Conservation (phyloP, 2,329 filamentous ascomycete species). For the Metarhizium robertsii region DNA sequence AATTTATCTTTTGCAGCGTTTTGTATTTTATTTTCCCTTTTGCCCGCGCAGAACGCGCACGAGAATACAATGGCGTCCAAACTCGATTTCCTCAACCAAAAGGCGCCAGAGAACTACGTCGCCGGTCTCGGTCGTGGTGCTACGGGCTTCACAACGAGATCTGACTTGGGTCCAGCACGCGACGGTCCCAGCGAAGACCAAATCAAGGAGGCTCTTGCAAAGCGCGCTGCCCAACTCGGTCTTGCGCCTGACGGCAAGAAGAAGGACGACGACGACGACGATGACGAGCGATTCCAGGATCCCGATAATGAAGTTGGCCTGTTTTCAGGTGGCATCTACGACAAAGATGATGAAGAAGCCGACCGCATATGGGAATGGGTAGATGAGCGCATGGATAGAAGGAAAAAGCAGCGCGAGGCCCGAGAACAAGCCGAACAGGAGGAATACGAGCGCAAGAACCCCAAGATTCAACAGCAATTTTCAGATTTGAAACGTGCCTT, state of each 20-base stretch:
- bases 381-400: slow-evolving; percentile 92
- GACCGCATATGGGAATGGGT: slow-evolving; percentile 93
- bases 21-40: not conserved
- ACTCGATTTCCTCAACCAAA: slow-evolving; percentile 81
- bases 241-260: slow-evolving; percentile 58
- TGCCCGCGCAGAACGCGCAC: slow-evolving; percentile 4
- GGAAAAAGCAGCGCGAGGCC: slow-evolving; percentile 86
- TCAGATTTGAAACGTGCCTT: slow-evolving; percentile 89
- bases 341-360: slow-evolving; percentile 95
- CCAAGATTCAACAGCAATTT: slow-evolving; percentile 97
- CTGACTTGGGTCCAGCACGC: slow-evolving; percentile 87
- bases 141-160: slow-evolving; percentile 95
- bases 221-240: slow-evolving; percentile 80
- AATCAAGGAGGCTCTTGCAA: slow-evolving; percentile 94
- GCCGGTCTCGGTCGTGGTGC: slow-evolving; percentile 95
- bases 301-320: slow-evolving; percentile 95
- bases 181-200: slow-evolving; percentile 96
- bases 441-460: slow-evolving; percentile 94
- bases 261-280: slow-evolving; percentile 63
- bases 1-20: not conserved
- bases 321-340: slow-evolving; percentile 91
- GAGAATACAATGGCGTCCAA: slow-evolving; percentile 34
- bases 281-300: slow-evolving; percentile 81
- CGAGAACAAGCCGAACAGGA: slow-evolving; percentile 85
- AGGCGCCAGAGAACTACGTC: slow-evolving; percentile 80